Evolutionary conservation across 192 early-diverging fungal species (phyloP).

Genomic region (Rhizophlyctis rosea): DNA sequence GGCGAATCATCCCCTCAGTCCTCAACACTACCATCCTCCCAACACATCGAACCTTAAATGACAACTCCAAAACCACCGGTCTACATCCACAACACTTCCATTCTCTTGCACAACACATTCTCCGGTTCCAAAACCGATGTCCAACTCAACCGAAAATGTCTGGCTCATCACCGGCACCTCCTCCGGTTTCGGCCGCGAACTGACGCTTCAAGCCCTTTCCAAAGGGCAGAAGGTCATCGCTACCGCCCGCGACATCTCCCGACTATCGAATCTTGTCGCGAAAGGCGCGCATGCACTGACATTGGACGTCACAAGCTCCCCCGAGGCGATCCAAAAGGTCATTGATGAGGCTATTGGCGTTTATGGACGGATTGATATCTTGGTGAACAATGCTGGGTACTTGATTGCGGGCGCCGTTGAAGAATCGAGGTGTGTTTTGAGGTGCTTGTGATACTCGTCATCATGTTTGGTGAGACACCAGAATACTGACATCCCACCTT

Average conservation of each 20-base stretch:
- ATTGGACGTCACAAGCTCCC: background rate
- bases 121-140: too few relatives aligned
- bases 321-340: background rate
- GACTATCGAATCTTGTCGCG: background rate
- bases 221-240: conserved; percentile 4
- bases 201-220: background rate
- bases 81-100: too few relatives aligned
- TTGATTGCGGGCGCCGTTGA: background rate
- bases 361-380: conserved; percentile 55
- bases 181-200: conserved; percentile 9
- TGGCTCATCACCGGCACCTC: conserved; percentile 6
- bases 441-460: too few relatives aligned
- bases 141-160: too few relatives aligned
- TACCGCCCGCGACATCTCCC: conserved; percentile 1
- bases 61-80: too few relatives aligned
- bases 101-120: too few relatives aligned
- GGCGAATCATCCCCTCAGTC: too few relatives aligned
- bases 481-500: too few relatives aligned
- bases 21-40: too few relatives aligned
- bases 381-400: conserved; percentile 83
- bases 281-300: background rate
- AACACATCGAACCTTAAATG: too few relatives aligned
- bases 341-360: background rate
- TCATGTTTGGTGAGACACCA: too few relatives aligned
- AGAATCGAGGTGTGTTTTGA: background rate